phyloP scores from a whole-genome alignment of 768 basidiomycete genomes.

The Collybiopsis confluens region DNA sequence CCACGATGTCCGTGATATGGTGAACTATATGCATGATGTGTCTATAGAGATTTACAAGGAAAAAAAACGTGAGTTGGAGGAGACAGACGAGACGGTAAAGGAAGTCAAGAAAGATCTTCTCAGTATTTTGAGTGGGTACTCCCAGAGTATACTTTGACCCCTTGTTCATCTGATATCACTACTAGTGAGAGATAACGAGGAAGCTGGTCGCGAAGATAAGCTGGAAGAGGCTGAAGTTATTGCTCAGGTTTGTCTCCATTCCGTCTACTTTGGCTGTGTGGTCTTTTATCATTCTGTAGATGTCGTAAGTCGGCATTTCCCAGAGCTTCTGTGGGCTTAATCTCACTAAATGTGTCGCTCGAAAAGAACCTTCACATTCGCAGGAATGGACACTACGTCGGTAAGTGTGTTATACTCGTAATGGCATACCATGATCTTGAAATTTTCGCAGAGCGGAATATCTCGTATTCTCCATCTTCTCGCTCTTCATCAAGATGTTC shows the following conservation, averaged over 20 bases:
- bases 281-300: not conserved
- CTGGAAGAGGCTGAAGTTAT: conserved; percentile 24
- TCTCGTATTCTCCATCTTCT: conserved; percentile 32
- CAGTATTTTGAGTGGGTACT: conserved; percentile 37
- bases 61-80: conserved; percentile 30
- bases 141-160: not conserved
- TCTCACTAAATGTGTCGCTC: not conserved
- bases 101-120: conserved; percentile 39
- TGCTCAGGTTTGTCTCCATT: conserved; percentile 16
- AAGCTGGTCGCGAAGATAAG: conserved; percentile 15
- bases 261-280: not conserved
- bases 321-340: not conserved
- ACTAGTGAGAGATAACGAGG: conserved; percentile 16
- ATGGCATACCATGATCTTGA: not conserved
- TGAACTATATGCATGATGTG: conserved; percentile 30
- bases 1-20: conserved; percentile 27
- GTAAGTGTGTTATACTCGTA: not conserved
- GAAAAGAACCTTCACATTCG: conserved; percentile 30
- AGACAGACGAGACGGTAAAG: conserved; percentile 28
- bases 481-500: conserved; percentile 21
- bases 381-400: conserved; percentile 42
- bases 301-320: conserved; percentile 11
- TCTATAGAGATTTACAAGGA: conserved; percentile 30
- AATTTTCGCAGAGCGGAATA: conserved; percentile 24
- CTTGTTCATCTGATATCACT: too few relatives aligned